phyloP scores from a whole-genome alignment of 225 moss, liverwort and hornwort species.

The Physcomitrium patens region DNA sequence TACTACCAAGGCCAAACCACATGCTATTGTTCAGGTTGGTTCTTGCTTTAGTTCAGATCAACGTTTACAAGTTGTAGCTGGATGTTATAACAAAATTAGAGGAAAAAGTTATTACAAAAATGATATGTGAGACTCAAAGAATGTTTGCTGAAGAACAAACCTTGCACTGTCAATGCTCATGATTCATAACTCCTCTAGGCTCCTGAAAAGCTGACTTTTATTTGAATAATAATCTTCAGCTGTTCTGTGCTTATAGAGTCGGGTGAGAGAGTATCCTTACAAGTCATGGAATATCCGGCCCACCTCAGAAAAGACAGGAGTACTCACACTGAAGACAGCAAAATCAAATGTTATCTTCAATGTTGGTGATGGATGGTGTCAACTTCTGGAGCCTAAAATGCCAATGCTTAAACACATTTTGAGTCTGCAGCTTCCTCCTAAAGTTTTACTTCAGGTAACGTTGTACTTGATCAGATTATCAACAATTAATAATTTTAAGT shows the following conservation, averaged over 20 bases:
- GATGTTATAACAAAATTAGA: too few species aligned
- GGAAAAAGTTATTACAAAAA: not conserved
- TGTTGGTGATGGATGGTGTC: conserved; percentile 94
- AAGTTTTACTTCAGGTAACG: conserved; percentile 87
- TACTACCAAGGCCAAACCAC: conserved; percentile 80
- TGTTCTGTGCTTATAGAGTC: conserved; percentile 47
- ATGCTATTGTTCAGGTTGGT: conserved; percentile 77
- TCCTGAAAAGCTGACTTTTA: not conserved
- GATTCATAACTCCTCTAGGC: not conserved
- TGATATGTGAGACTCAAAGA: not conserved
- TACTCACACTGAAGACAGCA: conserved; percentile 71
- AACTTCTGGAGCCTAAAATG: conserved; percentile 63
- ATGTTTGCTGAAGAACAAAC: not conserved
- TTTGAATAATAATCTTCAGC: not conserved
- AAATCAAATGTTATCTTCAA: conserved; percentile 59
- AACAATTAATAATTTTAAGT: not conserved
- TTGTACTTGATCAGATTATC: conserved; percentile 11
- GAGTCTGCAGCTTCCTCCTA: conserved; percentile 70
- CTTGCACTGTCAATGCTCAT: not conserved
- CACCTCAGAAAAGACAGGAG: conserved; percentile 61
- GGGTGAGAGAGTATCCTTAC: conserved; percentile 80
- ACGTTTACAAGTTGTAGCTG: not conserved
- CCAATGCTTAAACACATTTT: conserved; percentile 64
- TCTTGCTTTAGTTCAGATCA: conserved; percentile 13
- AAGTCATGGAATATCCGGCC: conserved; percentile 81